phyloP scores from a whole-genome alignment of 768 basidiomycete species.

The button mushroom (Agaricus bisporus) region DNA sequence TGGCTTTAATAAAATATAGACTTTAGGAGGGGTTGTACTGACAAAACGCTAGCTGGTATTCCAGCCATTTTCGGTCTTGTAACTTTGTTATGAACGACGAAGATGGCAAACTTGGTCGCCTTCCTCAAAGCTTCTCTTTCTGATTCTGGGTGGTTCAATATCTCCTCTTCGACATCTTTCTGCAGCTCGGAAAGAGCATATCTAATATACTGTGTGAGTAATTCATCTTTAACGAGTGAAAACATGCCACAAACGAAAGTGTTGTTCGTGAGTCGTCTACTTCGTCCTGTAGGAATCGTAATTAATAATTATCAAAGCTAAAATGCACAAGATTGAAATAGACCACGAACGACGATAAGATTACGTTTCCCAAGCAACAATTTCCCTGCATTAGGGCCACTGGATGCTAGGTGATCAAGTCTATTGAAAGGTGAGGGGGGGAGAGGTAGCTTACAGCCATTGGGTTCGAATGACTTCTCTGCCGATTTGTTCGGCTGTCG shows the following conservation, averaged over 20 bases:
- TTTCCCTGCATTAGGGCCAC: slow-evolving; percentile 61
- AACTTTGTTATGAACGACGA: slow-evolving; percentile 92
- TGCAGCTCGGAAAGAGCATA: slow-evolving; percentile 88
- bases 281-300: slow-evolving; percentile 53
- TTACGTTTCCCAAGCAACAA: slow-evolving; percentile 73
- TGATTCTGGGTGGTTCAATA: slow-evolving; percentile 57
- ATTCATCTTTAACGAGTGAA: neutral
- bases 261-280: slow-evolving; percentile 89
- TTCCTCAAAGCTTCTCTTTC: slow-evolving; percentile 63
- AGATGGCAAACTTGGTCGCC: slow-evolving; percentile 80
- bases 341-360: slow-evolving; percentile 67
- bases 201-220: slow-evolving; percentile 28
- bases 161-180: slow-evolving; percentile 78
- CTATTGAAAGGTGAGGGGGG: neutral
- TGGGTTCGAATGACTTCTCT: slow-evolving; percentile 90
- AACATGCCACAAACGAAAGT: slow-evolving; percentile 49
- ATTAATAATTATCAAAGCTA: neutral
- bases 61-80: slow-evolving; percentile 72
- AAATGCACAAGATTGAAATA: neutral
- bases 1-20: slow-evolving; percentile 3
- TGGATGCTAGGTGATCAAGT: slow-evolving; percentile 17
- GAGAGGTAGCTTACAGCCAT: slow-evolving; percentile 68
- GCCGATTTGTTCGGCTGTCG: slow-evolving; percentile 68
- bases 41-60: slow-evolving; percentile 65
- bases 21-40: slow-evolving; percentile 18